phyloP scores from a whole-genome alignment of 2,329 filamentous ascomycete species.

The Gliomastix tumulicola region DNA sequence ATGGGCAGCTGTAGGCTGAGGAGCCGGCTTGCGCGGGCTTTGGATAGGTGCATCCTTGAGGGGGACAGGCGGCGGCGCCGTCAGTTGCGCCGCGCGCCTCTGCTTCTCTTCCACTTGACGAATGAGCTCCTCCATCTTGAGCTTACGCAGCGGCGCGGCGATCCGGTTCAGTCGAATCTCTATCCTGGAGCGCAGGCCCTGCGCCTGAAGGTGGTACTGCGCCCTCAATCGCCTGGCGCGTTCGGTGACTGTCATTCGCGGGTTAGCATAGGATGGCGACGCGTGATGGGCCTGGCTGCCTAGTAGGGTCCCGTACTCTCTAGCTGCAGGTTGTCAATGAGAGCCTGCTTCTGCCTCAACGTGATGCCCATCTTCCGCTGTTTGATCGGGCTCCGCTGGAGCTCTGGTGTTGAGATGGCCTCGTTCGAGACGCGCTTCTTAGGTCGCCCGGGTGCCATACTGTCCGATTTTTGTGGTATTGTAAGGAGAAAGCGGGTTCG shows the following conservation, averaged over 20 bases:
- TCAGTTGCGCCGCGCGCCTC: slow-evolving; percentile 20
- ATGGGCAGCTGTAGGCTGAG: slow-evolving; percentile 11
- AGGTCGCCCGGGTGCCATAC: slow-evolving; percentile 39
- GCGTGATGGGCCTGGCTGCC: slow-evolving; percentile 3
- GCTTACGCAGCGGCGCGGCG: slow-evolving; percentile 68
- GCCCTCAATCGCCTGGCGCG: slow-evolving; percentile 80
- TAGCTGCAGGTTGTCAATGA: slow-evolving; percentile 84
- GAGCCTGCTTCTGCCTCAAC: slow-evolving; percentile 70
- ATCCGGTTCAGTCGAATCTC: slow-evolving; percentile 93
- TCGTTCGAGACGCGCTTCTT: slow-evolving; percentile 19
- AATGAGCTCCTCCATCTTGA: slow-evolving; percentile 76
- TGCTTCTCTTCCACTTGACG: slow-evolving; percentile 39
- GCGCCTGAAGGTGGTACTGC: slow-evolving; percentile 82
- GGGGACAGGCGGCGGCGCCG: slow-evolving; percentile 38
- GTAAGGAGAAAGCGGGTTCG: neutral
- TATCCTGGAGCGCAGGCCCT: slow-evolving; percentile 76
- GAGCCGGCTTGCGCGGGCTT: slow-evolving; percentile 26
- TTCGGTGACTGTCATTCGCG: slow-evolving; percentile 64
- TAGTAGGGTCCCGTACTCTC: slow-evolving; percentile 56
- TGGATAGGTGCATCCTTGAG: slow-evolving; percentile 37
- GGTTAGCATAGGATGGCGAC: slow-evolving; percentile 9
- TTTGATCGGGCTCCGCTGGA: slow-evolving; percentile 52
- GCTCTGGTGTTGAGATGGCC: slow-evolving; percentile 26
- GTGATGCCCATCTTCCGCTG: slow-evolving; percentile 57
- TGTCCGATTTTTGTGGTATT: slow-evolving; percentile 4